phyloP scores from a whole-genome alignment of 1,139 yeast species.

The Diutina mesorugosa region DNA sequence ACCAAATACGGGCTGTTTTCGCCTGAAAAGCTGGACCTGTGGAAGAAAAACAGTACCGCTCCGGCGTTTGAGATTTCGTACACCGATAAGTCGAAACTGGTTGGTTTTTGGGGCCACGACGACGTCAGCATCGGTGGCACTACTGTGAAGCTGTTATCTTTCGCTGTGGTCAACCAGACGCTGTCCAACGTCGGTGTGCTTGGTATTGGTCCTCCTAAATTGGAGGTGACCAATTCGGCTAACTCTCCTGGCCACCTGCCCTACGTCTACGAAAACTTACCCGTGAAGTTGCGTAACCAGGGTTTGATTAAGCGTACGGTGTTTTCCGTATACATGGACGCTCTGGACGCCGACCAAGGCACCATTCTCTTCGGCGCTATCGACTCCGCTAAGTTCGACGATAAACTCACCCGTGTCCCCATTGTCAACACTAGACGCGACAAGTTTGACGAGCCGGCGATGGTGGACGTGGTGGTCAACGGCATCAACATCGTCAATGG shows the following conservation, averaged over 20 bases:
- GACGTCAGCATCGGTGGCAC: conserved; percentile 24
- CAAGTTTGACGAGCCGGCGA: background rate
- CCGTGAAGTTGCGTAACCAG: conserved; percentile 35
- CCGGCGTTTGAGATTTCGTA: conserved; percentile 37
- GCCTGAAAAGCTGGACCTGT: conserved; percentile 2
- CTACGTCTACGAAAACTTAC: conserved; percentile 41
- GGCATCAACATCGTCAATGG: background rate
- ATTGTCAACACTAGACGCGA: background rate
- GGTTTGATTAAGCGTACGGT: conserved; percentile 36
- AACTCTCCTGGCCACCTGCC: background rate
- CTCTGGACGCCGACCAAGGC: background rate
- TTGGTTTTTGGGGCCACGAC: conserved; percentile 58
- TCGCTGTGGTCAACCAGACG: conserved; percentile 8
- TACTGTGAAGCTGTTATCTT: conserved; percentile 30
- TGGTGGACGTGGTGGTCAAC: background rate
- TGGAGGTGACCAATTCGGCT: background rate
- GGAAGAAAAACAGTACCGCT: conserved; percentile 17
- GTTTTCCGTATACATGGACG: conserved; percentile 4
- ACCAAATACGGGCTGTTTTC: conserved; percentile 4
- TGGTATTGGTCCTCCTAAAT: conserved; percentile 1
- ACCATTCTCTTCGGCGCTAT: conserved; percentile 2
- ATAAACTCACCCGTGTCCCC: conserved; percentile 10
- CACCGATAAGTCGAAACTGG: conserved; percentile 50
- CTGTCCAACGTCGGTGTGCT: background rate
- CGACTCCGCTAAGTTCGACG: conserved; percentile 11